Conservation (phyloP, 768 basidiomycete genomes). For the Tremella yokohamensis region DNA sequence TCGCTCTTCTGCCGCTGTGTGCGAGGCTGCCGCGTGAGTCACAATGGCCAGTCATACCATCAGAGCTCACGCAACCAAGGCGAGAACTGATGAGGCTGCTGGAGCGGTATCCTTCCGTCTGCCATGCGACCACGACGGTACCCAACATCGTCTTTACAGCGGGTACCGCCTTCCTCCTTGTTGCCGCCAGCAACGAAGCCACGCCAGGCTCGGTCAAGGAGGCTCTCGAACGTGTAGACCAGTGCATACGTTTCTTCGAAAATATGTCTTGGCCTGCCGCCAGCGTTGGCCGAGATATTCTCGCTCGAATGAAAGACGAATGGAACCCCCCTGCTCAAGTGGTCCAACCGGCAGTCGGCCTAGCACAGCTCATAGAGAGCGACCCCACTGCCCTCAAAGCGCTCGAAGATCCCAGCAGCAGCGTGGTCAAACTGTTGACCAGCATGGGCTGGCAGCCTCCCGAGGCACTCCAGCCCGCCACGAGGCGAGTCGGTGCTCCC, state of each 20-base stretch:
- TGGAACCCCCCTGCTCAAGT: constrained; percentile 12
- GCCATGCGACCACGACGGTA: constrained; percentile 55
- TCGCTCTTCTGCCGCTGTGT: no score
- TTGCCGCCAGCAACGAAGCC: constrained; percentile 5
- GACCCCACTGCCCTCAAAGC: neutral
- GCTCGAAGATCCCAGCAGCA: neutral
- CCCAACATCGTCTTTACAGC: constrained; percentile 31
- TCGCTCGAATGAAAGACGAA: constrained; percentile 21
- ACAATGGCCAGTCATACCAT: neutral
- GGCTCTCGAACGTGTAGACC: constrained; percentile 15
- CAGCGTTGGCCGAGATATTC: constrained; percentile 20
- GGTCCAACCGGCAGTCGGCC: no score
- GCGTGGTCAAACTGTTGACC: constrained; percentile 1
- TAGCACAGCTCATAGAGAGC: no score
- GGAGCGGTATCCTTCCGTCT: constrained; percentile 58
- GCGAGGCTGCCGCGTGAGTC: constrained; percentile 2
- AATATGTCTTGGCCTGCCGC: constrained; percentile 33
- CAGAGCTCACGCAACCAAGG: constrained; percentile 9
- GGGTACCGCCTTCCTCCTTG: constrained; percentile 36
- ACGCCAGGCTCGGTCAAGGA: constrained; percentile 11
- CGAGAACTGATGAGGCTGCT: constrained; percentile 19
- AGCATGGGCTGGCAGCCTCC: constrained; percentile 5
- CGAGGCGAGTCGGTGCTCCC: no score
- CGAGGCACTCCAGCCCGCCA: no score
- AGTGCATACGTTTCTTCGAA: constrained; percentile 25